Percentiles rank a stretch among this genome's conserved stretches.
These are phyloP conservation scores for Hymenochaete sp. DNA, from an alignment of 1,284 basidiomycete species.

Conservation along the genomic window DNA sequence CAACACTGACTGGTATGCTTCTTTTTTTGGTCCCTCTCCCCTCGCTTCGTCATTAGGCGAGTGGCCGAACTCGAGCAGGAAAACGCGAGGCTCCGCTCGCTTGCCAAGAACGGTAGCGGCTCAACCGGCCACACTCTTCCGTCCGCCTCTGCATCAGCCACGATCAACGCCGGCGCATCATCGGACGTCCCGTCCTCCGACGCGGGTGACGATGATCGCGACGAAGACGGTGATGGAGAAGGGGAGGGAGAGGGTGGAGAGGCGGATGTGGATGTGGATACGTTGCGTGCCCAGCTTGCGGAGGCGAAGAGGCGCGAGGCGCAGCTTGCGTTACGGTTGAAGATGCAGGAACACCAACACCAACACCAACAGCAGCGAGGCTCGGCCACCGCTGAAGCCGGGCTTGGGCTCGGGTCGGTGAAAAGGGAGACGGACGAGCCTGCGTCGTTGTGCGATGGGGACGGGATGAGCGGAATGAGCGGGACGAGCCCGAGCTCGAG, in stretches of 20 bases:
- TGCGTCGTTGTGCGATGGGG: slow-evolving; percentile 28
- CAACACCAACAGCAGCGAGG: slow-evolving; percentile 15
- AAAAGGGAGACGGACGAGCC: slow-evolving; percentile 12
- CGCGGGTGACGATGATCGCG: not conserved
- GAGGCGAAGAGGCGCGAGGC: slow-evolving; percentile 58
- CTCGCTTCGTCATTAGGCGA: slow-evolving; percentile 21
- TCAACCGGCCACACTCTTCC: not conserved
- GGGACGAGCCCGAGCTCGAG: slow-evolving; percentile 30
- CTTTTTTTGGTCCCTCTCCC: not conserved
- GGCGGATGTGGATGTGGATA: slow-evolving; percentile 45
- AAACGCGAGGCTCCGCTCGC: slow-evolving; percentile 56
- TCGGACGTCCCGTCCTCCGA: not conserved
- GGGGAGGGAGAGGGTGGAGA: not conserved
- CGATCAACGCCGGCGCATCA: too few relatives aligned
- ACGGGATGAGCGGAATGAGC: too few relatives aligned
- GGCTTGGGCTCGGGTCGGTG: slow-evolving; percentile 1
- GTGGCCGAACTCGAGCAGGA: slow-evolving; percentile 69
- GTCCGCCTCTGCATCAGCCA: too few relatives aligned
- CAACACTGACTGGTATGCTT: not conserved
- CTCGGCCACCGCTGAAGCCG: not conserved
- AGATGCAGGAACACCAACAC: slow-evolving; percentile 38
- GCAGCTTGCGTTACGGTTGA: slow-evolving; percentile 53
- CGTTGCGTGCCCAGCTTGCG: slow-evolving; percentile 54
- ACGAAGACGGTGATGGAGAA: not conserved
- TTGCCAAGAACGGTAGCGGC: slow-evolving; percentile 29